phyloP scores from a whole-genome alignment of 1,284 basidiomycete genomes.

The Ceratobasidium sp. region DNA sequence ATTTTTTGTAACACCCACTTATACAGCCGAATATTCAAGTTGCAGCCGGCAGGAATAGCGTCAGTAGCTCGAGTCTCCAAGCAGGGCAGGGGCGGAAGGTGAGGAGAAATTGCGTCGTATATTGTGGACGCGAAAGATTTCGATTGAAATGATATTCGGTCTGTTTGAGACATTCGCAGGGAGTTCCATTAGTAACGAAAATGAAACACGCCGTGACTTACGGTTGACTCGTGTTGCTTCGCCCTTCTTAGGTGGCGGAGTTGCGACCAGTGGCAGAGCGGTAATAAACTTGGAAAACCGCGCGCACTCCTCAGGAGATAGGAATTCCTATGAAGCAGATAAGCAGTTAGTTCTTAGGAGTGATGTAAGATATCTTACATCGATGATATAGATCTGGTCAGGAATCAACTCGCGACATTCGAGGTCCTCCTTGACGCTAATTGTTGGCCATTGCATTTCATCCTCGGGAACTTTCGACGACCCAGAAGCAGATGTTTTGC shows the following conservation, averaged over 20 bases:
- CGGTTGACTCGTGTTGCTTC: conserved; percentile 81
- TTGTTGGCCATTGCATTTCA: conserved; percentile 20
- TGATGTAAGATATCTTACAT: conserved; percentile 57
- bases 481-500: no score
- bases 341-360: conserved; percentile 8
- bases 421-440: conserved; percentile 58
- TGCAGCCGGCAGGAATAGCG: conserved; percentile 57
- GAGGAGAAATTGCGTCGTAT: conserved; percentile 64
- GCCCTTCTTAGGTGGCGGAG: conserved; percentile 76
- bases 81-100: conserved; percentile 68
- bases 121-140: conserved; percentile 68
- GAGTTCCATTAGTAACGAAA: conserved; percentile 20
- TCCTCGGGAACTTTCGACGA: neutral
- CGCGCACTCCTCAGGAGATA: conserved; percentile 71
- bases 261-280: conserved; percentile 70
- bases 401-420: conserved; percentile 62
- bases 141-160: conserved; percentile 71
- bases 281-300: conserved; percentile 71
- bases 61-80: conserved; percentile 49
- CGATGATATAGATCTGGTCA: conserved; percentile 72
- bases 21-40: conserved; percentile 76
- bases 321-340: conserved; percentile 59
- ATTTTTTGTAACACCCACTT: conserved; percentile 61
- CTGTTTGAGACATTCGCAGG: conserved; percentile 53
- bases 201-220: conserved; percentile 53